Evolutionary conservation across 2,329 filamentous ascomycete species (phyloP).

Genomic region (Aspergillus candidus): DNA sequence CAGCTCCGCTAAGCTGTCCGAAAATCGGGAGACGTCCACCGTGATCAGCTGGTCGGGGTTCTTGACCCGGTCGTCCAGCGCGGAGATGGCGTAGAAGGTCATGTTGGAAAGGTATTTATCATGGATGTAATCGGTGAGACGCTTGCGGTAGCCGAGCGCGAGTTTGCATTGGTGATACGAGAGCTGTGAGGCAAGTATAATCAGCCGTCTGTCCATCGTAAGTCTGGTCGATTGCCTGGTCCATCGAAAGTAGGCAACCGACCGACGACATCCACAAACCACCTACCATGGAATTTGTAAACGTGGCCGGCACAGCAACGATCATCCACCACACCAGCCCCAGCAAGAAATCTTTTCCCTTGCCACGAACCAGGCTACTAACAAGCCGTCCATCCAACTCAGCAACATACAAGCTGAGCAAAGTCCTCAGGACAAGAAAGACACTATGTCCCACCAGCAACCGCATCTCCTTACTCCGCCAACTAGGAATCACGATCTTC

Average conservation of each 20-base stretch:
- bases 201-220: background rate
- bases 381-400: constrained; percentile 93
- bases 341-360: constrained; percentile 80
- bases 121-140: constrained; percentile 91
- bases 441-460: constrained; percentile 86
- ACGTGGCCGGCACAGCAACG: constrained; percentile 90
- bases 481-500: constrained; percentile 83
- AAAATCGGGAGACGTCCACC: constrained; percentile 93
- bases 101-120: constrained; percentile 94
- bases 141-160: constrained; percentile 83
- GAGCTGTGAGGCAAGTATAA: constrained; percentile 50
- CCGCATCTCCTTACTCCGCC: constrained; percentile 79
- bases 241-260: no score
- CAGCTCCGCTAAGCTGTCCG: constrained; percentile 85
- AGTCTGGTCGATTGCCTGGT: constrained; percentile 2
- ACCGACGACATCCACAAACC: constrained; percentile 6
- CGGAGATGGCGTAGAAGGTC: constrained; percentile 95
- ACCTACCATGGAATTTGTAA: constrained; percentile 95
- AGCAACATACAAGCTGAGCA: constrained; percentile 92
- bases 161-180: constrained; percentile 96
- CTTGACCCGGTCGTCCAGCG: constrained; percentile 94
- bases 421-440: constrained; percentile 80
- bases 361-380: constrained; percentile 84
- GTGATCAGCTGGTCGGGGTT: constrained; percentile 97
- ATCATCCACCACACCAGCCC: constrained; percentile 98